Conservation (phyloP, 2,329 filamentous ascomycete genomes). For the Domatiomyces globalis region DNA sequence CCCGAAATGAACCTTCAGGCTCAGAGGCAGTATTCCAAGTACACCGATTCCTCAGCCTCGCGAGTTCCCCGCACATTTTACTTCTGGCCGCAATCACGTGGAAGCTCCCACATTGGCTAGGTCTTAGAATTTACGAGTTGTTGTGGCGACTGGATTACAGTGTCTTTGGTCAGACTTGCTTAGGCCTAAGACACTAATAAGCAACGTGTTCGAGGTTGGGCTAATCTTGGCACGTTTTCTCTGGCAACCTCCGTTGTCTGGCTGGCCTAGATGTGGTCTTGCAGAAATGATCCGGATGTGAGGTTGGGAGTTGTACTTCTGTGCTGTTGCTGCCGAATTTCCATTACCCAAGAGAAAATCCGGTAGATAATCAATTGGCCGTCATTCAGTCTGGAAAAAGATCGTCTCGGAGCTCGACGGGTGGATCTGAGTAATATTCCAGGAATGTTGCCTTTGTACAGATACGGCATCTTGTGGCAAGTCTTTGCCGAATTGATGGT, state of each 20-base stretch:
- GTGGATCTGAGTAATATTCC: not conserved
- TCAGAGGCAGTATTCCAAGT: not conserved
- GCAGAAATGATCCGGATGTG: not conserved
- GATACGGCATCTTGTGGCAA: not conserved
- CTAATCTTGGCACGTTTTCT: not conserved
- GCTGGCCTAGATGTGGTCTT: not conserved
- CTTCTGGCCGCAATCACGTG: not conserved
- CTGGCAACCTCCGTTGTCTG: not conserved
- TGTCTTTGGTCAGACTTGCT: not conserved
- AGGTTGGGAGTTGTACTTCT: not conserved
- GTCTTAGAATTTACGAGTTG: not conserved
- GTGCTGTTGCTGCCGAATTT: not conserved
- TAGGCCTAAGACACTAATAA: not conserved
- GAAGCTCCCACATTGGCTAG: not conserved
- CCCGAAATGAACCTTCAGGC: not conserved
- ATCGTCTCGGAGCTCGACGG: no score
- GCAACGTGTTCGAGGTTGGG: not conserved
- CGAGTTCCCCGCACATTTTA: not conserved
- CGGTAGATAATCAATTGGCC: no score
- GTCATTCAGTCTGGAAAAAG: no score
- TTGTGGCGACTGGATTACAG: no score
- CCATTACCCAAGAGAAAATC: not conserved
- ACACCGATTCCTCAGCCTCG: not conserved
- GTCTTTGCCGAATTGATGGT: not conserved
- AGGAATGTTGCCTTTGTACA: not conserved